These are phyloP conservation scores for Trifolium fragiferum DNA, from an alignment of 306 rosid species.

Conservation along the genomic window DNA sequence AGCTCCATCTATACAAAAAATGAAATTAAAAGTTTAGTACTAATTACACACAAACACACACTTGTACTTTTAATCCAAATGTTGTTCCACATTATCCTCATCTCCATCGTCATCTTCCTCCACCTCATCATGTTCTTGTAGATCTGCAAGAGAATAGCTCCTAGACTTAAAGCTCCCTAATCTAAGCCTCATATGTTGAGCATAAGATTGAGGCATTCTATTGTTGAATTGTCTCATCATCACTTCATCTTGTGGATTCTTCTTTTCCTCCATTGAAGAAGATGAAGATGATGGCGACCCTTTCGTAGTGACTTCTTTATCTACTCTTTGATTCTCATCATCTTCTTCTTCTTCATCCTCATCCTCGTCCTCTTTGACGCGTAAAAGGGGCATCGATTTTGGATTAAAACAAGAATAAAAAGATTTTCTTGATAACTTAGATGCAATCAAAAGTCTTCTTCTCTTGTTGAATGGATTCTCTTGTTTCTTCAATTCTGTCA, in stretches of 20 bases:
- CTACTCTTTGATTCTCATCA: neutral
- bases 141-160: conserved; percentile 76
- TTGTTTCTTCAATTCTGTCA: conserved; percentile 65
- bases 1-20: conserved; percentile 12
- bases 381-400: conserved; percentile 79
- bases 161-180: conserved; percentile 63
- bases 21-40: conserved; percentile 1
- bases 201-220: conserved; percentile 37
- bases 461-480: conserved; percentile 84
- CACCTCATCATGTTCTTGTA: conserved; percentile 55
- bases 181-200: conserved; percentile 41
- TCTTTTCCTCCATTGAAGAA: conserved; percentile 34
- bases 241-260: conserved; percentile 42
- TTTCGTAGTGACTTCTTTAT: conserved; percentile 6
- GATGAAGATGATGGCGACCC: conserved; percentile 27
- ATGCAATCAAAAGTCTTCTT: conserved; percentile 61
- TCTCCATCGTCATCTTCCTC: conserved; percentile 33
- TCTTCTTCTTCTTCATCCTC: conserved; percentile 13
- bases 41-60: neutral
- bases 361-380: conserved; percentile 49
- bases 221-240: neutral
- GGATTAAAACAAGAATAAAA: conserved; percentile 71
- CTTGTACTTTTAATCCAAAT: conserved; percentile 5
- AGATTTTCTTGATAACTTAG: conserved; percentile 59
- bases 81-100: neutral